These are phyloP conservation scores for Fusarium fujikuroi DNA, from an alignment of 2,329 filamentous ascomycete genomes.

Conservation along the genomic window DNA sequence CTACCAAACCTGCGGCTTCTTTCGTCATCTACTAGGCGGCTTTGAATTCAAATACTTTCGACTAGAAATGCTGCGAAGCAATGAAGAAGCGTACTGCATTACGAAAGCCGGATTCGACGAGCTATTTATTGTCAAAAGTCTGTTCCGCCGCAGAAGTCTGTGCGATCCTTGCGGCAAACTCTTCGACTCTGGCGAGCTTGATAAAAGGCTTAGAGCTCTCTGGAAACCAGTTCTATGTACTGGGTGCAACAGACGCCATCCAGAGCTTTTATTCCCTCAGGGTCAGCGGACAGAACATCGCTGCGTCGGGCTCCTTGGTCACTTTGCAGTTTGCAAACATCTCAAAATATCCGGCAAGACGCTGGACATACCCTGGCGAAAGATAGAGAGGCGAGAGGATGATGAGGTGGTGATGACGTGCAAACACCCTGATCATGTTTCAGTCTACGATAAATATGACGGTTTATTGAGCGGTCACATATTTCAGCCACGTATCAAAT, in stretches of 20 bases:
- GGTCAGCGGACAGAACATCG: fast-evolving
- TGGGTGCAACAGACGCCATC: not conserved
- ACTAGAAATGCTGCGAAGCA: not conserved
- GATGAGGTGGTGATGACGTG: not conserved
- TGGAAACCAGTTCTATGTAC: not conserved
- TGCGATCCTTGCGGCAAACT: not conserved
- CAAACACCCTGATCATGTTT: not conserved
- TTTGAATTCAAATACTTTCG: not conserved
- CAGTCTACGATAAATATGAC: not conserved
- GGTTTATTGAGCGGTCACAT: fast-evolving
- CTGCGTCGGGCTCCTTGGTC: not conserved
- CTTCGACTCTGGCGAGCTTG: not conserved
- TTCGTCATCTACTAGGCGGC: not conserved
- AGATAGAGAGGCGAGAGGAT: too few species aligned
- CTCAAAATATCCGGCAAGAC: not conserved
- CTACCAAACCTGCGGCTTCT: not conserved
- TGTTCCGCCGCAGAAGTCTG: not conserved
- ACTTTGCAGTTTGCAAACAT: not conserved
- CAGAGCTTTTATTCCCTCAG: not conserved
- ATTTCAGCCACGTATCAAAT: not conserved
- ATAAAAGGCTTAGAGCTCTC: not conserved
- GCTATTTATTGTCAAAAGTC: not conserved
- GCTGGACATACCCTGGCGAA: too few species aligned
- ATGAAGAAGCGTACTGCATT: not conserved
- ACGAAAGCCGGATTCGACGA: not conserved